Base-by-base conservation (phyloP, 164 flowering plant species). In the Cinnamomum micranthum region DNA sequence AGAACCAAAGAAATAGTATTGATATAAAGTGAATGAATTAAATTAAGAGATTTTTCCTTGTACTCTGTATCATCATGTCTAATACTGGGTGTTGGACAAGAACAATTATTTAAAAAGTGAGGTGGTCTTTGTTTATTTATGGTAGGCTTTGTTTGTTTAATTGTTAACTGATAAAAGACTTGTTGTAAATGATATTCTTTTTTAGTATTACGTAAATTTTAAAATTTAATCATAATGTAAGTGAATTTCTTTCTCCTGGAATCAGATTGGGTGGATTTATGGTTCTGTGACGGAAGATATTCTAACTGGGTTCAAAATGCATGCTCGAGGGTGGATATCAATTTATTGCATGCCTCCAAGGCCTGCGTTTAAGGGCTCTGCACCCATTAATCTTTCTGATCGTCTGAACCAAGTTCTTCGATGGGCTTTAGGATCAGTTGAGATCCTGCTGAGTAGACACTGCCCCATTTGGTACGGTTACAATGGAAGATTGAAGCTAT, bases 251-350 rank as follows among this genome's bases (percentile, higher is more conserved):
- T 55, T 55, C 60, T 20, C n/a, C 60, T 55, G 19, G 15, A 3
- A 55, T 55, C 87, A 93, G 98, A 88, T 91, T 84, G 97, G 98
- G 60, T 91, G 98, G 98, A 93, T 93, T 65, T 93, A 92, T 75
- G 97, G 98, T 64, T 94, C 98, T 23, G 97, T 94, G 70, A 92
- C 98, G 9, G 98, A 94, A 83, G 98, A 94, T 86, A 94, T 94
- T 82, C 82, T 94, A 50, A 94, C 97, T 65, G 98, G 98, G 65
- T 94, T 94, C 70, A 94, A 92, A 80, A 94, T 94, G 98, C 98
- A 94, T 77, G 89, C 94, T 63, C 91, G 95, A 63, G 97, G 97
- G 75, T 94, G 97, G 98, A 85, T 84, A 73, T 94, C 97, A 2
- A 77, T 92, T 27, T 94, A 94, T 74, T 94, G 97, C 80, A 86